Base-by-base conservation (phyloP, 2,329 filamentous ascomycete genomes). In the Helminthosporium solani region DNA sequence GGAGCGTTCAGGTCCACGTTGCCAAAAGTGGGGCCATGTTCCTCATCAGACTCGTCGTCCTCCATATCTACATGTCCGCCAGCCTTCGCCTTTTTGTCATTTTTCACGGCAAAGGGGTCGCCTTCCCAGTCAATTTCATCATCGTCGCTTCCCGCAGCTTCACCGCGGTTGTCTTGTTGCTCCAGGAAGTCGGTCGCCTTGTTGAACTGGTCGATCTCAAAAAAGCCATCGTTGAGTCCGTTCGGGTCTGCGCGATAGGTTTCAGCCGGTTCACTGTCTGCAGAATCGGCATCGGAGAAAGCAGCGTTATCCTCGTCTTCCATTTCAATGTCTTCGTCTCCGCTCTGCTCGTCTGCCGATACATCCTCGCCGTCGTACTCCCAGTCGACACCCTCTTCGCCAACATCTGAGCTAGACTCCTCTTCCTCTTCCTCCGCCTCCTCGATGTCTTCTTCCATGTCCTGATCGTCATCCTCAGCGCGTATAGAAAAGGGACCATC, bases 151-250 rank as follows among this genome's bases (percentile, higher is more conserved):
- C 81, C 87, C 58, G 87, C 85, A 30, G 83, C 82, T 56, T 92
- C 88, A 21, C 87, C 90, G 53, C 81, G 79, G 21, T 82, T 81
- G 67, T 97, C 92, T 68, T 90, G 87, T 54, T 88, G 84, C 70
- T 99, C 94, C 39, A 96, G 84, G 65, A 86, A 87, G 61, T 95
- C 89, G 2, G 90, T 89, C 66, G 95, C 88, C 66, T 86, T 89
- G 77, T 99, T 99, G 80, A 99, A 99, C 49, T 95, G 85, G 61
- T 97, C 91, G 60, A 99, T 92, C 14, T 90, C 95, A 74, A 99
- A 99, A 75, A 99, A 99, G 4, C 90, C 92, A 64, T 99, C 94
- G 63, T 99, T 97, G 25, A 99, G 81, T 6, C 90, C 90, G 63
- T 94, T 79, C 3, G 84, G 84, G 62, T 97, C 90, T 57, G 85